phyloP scores from a whole-genome alignment of 2,329 filamentous ascomycete genomes.

The Amylocarpus encephaloides region DNA sequence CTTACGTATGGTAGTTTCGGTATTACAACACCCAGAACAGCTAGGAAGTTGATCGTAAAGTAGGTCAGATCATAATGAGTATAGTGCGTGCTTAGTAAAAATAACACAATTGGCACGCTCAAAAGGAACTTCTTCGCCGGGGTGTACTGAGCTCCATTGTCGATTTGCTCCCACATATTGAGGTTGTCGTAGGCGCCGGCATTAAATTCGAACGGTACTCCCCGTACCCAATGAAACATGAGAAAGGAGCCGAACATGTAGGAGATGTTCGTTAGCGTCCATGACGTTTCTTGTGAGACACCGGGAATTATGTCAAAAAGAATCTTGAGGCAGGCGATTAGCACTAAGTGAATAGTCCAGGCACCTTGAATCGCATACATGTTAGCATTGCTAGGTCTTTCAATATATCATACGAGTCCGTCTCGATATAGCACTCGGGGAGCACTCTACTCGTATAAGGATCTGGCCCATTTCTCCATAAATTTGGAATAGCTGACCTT shows the following conservation, averaged over 20 bases:
- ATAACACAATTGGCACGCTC: slow-evolving; percentile 87
- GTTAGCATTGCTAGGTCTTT: slow-evolving; percentile 10
- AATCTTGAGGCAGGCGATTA: slow-evolving; percentile 89
- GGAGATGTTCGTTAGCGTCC: slow-evolving; percentile 97
- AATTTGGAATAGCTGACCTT: slow-evolving; percentile 58
- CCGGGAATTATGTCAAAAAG: slow-evolving; percentile 95
- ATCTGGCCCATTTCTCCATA: background rate
- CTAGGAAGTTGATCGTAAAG: slow-evolving; percentile 95
- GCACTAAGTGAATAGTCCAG: slow-evolving; percentile 94
- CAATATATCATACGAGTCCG: background rate
- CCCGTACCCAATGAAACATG: slow-evolving; percentile 99
- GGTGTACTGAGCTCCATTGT: slow-evolving; percentile 97
- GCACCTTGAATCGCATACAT: slow-evolving; percentile 55
- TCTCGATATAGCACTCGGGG: background rate
- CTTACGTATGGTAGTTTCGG: slow-evolving; percentile 92
- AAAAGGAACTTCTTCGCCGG: slow-evolving; percentile 98
- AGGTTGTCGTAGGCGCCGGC: slow-evolving; percentile 97
- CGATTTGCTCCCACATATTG: slow-evolving; percentile 99
- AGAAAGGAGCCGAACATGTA: slow-evolving; percentile 99
- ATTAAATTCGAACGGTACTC: slow-evolving; percentile 98
- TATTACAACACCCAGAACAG: slow-evolving; percentile 86
- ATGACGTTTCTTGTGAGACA: slow-evolving; percentile 95
- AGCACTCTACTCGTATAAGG: background rate
- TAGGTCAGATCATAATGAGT: slow-evolving; percentile 97
- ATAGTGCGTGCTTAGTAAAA: slow-evolving; percentile 96